These are phyloP conservation scores for Globisporangium ultimum DNA, from an alignment of 352 stramenopile species.

Conservation along the genomic window DNA sequence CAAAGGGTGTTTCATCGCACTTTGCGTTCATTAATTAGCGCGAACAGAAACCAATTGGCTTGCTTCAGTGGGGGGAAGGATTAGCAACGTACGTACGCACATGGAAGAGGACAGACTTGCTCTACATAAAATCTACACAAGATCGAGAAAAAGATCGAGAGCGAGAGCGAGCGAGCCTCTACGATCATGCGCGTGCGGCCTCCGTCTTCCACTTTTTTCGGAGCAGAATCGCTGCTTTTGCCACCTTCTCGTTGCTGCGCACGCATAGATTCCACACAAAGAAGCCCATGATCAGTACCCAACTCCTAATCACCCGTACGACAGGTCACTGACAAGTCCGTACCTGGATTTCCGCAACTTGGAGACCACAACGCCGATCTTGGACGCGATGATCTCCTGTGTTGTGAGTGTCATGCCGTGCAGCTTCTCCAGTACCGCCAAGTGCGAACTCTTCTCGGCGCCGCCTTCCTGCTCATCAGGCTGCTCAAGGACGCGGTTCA, in stretches of 20 bases:
- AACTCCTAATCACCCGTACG: background rate
- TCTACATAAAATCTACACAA: conserved; percentile 5
- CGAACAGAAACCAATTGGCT: background rate
- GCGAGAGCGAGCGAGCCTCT: too few species aligned
- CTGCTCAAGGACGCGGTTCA: conserved; percentile 54
- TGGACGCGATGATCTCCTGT: conserved; percentile 76
- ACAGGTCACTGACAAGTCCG: background rate
- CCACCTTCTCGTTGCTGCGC: conserved; percentile 56
- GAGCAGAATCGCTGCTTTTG: conserved; percentile 50
- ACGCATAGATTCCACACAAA: conserved; percentile 53
- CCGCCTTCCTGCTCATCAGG: conserved; percentile 29
- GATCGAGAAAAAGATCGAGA: background rate
- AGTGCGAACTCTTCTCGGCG: conserved; percentile 22
- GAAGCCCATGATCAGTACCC: conserved; percentile 15
- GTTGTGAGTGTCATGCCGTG: conserved; percentile 61
- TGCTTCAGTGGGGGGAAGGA: background rate
- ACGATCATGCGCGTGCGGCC: conserved; percentile 20
- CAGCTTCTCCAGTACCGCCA: conserved; percentile 53
- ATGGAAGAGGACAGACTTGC: background rate
- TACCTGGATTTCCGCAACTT: conserved; percentile 78
- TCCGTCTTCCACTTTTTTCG: conserved; percentile 82
- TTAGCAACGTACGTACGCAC: too few species aligned
- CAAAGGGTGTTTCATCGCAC: too few species aligned
- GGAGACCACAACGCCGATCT: conserved; percentile 70
- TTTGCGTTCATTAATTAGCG: too few species aligned